Evolutionary conservation across 1,284 basidiomycete genomes (phyloP), one percentile per base, ranked within the genome.

Genomic region (Pseudozyma flocculosa): DNA sequence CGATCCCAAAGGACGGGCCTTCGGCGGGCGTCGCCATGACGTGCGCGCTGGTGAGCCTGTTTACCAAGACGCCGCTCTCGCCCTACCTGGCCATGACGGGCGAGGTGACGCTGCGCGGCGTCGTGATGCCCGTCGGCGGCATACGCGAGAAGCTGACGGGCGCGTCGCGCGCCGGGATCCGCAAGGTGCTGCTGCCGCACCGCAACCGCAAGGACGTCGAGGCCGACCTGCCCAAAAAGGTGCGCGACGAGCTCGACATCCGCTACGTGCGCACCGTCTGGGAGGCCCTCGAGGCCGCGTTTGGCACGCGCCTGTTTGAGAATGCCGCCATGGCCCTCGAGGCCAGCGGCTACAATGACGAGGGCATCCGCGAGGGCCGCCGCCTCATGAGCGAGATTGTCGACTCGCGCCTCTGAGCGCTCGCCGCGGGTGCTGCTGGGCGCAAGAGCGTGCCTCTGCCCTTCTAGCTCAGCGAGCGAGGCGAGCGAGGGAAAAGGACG

Each of bases 1-100:
- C 89, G 2, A 87, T 90, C 76, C 90, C 87, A 82, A 93, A 93
- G 80, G 91, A 93, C 73, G 91, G 91, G 0, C 90, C 90, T 43
- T 61, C 66, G 66, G 90, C 91, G 0, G 91, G 91, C 4, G 84
- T 92, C 18, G 89, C 90, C 2, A 90, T 93, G 85, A 85, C 86
- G 1, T 89, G 89, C 67, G 90, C 90, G 0, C 84, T 93, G 47
- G 88, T 92, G 14, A 90, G 88, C 5, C 80, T 92, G 32, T 81
- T 92, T 40, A 89, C 87, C 4, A 87, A 88, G 2, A 85, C 85
- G 14, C 84, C 84, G 48, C 56, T 76, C 39, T 63, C 65, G 40
- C 68, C 72, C 10, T 69, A 61, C 43, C 53, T 77, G 2, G 73
- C 75, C 50, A 75, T 76, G 68, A 77, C 75, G 23, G 75, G 75